phyloP scores from a whole-genome alignment of 331 rosid genomes.

The Ulmus americana region DNA sequence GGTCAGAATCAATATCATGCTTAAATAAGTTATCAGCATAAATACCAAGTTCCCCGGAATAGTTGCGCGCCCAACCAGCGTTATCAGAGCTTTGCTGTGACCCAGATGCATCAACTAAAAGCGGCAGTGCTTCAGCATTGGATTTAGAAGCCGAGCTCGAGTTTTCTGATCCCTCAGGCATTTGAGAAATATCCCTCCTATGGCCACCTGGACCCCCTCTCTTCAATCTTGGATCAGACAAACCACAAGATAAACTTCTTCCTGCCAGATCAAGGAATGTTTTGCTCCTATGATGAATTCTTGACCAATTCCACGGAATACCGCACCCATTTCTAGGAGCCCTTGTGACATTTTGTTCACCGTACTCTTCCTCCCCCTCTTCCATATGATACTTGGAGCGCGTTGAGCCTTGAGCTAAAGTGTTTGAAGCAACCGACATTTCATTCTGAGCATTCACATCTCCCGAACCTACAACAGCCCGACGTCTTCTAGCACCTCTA shows the following conservation, averaged over 20 bases:
- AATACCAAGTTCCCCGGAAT: slow-evolving; percentile 89
- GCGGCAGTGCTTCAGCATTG: slow-evolving; percentile 74
- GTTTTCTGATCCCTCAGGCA: slow-evolving; percentile 59
- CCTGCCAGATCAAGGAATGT: slow-evolving; percentile 91
- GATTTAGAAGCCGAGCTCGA: slow-evolving; percentile 66
- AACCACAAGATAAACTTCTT: slow-evolving; percentile 87
- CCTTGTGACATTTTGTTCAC: slow-evolving; percentile 58
- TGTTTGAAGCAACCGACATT: slow-evolving; percentile 84
- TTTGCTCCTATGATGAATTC: slow-evolving; percentile 90
- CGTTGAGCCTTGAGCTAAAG: slow-evolving; percentile 53
- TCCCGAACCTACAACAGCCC: slow-evolving; percentile 51
- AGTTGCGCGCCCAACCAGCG: slow-evolving; percentile 70
- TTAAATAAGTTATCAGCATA: slow-evolving; percentile 73
- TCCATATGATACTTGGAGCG: slow-evolving; percentile 54
- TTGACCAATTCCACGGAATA: slow-evolving; percentile 98
- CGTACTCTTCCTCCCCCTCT: slow-evolving; percentile 48
- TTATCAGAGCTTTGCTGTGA: slow-evolving; percentile 67
- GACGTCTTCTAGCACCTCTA: slow-evolving; percentile 50
- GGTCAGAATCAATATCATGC: slow-evolving; percentile 77
- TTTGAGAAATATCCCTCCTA: slow-evolving; percentile 54
- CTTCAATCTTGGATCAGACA: slow-evolving; percentile 72
- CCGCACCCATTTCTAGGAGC: slow-evolving; percentile 94
- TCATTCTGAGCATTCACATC: slow-evolving; percentile 63
- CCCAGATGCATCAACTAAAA: slow-evolving; percentile 75
- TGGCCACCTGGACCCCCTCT: slow-evolving; percentile 50